Evolutionary conservation across 768 basidiomycete species (phyloP).

Genomic region (Tylopilus vinaceipallidus): DNA sequence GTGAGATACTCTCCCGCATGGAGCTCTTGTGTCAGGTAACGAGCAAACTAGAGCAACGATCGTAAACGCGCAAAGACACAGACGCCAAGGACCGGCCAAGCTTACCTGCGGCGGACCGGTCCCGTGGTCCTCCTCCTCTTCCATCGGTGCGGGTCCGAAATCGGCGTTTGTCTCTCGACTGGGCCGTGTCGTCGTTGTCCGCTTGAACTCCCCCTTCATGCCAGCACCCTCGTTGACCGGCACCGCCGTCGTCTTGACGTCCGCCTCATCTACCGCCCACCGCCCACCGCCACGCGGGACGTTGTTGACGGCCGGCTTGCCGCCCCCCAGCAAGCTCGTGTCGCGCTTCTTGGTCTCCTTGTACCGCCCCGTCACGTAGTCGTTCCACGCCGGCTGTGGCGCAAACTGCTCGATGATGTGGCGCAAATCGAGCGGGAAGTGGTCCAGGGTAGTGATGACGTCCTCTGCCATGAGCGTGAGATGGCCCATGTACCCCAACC

Average conservation of each 20-base stretch:
- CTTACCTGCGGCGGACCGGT: constrained; percentile 45
- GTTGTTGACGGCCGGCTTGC: constrained; percentile 61
- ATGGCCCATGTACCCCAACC: constrained; percentile 96
- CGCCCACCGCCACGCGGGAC: constrained; percentile 34
- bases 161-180: constrained; percentile 57
- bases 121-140: constrained; percentile 45
- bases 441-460: constrained; percentile 83
- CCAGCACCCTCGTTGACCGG: constrained; percentile 22
- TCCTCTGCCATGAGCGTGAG: constrained; percentile 94
- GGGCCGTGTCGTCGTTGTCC: constrained; percentile 43
- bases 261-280: constrained; percentile 76
- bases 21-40: constrained; percentile 76
- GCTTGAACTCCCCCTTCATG: constrained; percentile 56
- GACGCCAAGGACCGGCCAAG: constrained; percentile 6
- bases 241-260: constrained; percentile 30
- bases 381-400: constrained; percentile 82
- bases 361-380: constrained; percentile 83
- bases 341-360: constrained; percentile 85
- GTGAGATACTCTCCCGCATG: constrained; percentile 55
- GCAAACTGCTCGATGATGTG: constrained; percentile 61
- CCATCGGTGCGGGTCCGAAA: constrained; percentile 56
- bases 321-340: constrained; percentile 77
- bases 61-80: not conserved
- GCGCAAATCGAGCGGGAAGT: constrained; percentile 79
- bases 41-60: constrained; percentile 59